phyloP scores from a whole-genome alignment of 2,329 filamentous ascomycete species.

The Aspergillus alliaceus region DNA sequence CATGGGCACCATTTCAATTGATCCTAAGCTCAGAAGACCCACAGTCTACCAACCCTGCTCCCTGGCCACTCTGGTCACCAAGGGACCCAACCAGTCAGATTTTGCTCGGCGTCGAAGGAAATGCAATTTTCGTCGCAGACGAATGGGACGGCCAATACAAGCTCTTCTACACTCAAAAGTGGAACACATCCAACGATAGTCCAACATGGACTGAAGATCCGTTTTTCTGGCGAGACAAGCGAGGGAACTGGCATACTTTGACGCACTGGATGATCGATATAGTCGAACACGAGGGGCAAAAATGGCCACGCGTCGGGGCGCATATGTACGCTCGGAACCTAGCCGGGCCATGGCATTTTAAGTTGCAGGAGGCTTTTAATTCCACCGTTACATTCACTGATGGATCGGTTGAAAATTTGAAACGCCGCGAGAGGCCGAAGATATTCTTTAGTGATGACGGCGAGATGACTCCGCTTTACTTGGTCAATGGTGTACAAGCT shows the following conservation, averaged over 20 bases:
- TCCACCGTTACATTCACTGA: constrained; percentile 38
- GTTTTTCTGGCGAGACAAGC: constrained; percentile 38
- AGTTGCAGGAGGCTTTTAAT: constrained; percentile 29
- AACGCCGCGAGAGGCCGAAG: constrained; percentile 51
- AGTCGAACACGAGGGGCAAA: constrained; percentile 18
- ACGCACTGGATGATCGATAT: constrained; percentile 36
- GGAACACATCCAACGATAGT: constrained; percentile 6
- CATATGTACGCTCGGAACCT: constrained; percentile 33
- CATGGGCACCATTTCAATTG: constrained; percentile 1
- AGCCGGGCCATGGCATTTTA: constrained; percentile 33
- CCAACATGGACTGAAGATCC: constrained; percentile 32
- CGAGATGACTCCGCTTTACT: constrained; percentile 47
- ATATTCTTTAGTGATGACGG: constrained; percentile 51
- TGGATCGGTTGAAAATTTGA: constrained; percentile 40
- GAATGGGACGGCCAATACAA: constrained; percentile 15
- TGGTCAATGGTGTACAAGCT: constrained; percentile 51
- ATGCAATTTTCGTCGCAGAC: constrained; percentile 15
- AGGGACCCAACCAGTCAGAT: background rate
- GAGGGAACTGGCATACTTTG: constrained; percentile 36
- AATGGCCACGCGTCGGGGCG: constrained; percentile 33
- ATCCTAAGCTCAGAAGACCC: constrained; percentile 1
- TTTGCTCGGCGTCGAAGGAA: constrained; percentile 8
- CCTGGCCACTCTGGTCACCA: constrained; percentile 11
- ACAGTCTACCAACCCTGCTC: constrained; percentile 11
- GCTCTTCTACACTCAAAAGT: background rate